Percentiles rank a stretch among this genome's conserved stretches.
These are phyloP conservation scores for Colletotrichum viniferum DNA, from an alignment of 2,329 filamentous ascomycete genomes.

Conservation along the genomic window DNA sequence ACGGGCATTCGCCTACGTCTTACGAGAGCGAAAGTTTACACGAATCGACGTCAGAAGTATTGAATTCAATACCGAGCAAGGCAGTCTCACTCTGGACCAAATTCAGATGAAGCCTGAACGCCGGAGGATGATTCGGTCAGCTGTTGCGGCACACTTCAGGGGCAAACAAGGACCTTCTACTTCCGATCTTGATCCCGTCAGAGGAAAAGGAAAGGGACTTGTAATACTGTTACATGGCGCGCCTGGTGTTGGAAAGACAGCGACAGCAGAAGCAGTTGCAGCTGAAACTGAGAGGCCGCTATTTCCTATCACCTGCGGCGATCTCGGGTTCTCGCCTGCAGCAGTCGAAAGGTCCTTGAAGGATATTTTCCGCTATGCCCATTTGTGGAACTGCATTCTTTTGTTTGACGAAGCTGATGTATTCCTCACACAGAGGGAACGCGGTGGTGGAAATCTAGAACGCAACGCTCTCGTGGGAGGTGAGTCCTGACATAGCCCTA, in stretches of 20 bases:
- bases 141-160: not conserved
- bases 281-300: constrained; percentile 27
- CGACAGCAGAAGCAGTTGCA: constrained; percentile 23
- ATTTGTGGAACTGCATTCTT: constrained; percentile 29
- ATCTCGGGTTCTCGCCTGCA: constrained; percentile 26
- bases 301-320: constrained; percentile 30
- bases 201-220: not conserved
- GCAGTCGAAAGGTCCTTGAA: constrained; percentile 26
- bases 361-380: constrained; percentile 26
- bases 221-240: constrained; percentile 6
- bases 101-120: not conserved
- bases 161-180: not conserved
- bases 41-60: not conserved
- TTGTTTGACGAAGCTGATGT: constrained; percentile 33
- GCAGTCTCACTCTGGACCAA: not conserved
- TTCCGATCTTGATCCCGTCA: not conserved
- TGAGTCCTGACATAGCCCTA: too few relatives aligned
- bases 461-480: constrained; percentile 29
- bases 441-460: not conserved
- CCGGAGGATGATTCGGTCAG: not conserved
- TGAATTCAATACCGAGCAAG: not conserved
- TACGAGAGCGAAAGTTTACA: not conserved
- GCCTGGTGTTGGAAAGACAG: not conserved
- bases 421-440: constrained; percentile 27
- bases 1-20: not conserved